A percentile compares a stretch with the other conserved stretches of the same genome.
These are phyloP conservation scores for Candida mesenterica DNA, from an alignment of 1,139 yeast genomes.

Conservation along the genomic window DNA sequence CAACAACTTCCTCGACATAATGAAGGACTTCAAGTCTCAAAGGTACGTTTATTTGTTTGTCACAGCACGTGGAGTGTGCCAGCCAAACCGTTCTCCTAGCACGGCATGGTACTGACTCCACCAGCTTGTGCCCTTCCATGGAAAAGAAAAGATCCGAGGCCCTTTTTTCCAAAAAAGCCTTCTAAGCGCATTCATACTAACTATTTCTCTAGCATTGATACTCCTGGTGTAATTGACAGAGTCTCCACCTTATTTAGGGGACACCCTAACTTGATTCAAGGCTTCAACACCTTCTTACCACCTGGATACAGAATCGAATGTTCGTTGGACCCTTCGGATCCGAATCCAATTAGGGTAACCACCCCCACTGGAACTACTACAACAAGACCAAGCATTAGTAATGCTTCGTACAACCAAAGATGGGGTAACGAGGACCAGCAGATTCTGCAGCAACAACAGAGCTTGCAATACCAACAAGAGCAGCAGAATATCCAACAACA, in stretches of 20 bases:
- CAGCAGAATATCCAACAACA: slow-evolving; percentile 14
- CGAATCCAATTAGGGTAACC: slow-evolving; percentile 89
- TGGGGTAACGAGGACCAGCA: slow-evolving; percentile 25
- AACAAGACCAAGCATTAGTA: slow-evolving; percentile 48
- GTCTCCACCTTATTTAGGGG: slow-evolving; percentile 90
- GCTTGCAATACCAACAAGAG: slow-evolving; percentile 8
- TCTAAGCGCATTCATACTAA: no score
- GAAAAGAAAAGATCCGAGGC: no score
- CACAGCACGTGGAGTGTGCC: not conserved
- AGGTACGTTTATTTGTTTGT: slow-evolving; percentile 38
- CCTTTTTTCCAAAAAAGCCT: no score
- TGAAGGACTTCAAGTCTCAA: slow-evolving; percentile 97
- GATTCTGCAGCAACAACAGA: no score
- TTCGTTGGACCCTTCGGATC: slow-evolving; percentile 84
- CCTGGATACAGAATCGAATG: slow-evolving; percentile 96
- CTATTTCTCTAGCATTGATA: slow-evolving; percentile 63
- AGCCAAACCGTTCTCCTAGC: no score
- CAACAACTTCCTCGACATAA: slow-evolving; percentile 91
- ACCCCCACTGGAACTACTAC: slow-evolving; percentile 92
- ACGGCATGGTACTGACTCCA: no score
- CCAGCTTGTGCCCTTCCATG: no score
- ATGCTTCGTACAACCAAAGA: slow-evolving; percentile 23
- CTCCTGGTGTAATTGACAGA: slow-evolving; percentile 97
- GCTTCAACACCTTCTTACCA: slow-evolving; percentile 94
- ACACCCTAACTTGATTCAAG: slow-evolving; percentile 90